Evolutionary conservation across 305 asterid species (phyloP).

Genomic region (Fraxinus sp.): DNA sequence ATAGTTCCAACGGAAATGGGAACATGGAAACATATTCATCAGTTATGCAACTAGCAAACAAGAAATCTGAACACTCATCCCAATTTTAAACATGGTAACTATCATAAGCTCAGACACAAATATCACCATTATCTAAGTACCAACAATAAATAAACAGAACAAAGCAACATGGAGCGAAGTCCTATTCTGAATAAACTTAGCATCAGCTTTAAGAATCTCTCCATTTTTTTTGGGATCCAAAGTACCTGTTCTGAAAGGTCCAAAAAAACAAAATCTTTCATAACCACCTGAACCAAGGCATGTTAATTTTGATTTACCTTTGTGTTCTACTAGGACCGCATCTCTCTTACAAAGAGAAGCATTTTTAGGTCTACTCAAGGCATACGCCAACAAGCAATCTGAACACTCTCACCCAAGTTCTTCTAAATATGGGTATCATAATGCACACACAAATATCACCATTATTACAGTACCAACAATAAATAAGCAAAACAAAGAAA

Average conservation of each 20-base stretch:
- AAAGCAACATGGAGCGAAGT: background rate
- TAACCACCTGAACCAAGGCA: background rate
- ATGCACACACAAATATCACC: background rate
- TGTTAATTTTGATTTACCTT: background rate
- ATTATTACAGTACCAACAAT: background rate
- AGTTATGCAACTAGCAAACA: background rate
- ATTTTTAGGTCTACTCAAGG: background rate
- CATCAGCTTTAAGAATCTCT: background rate
- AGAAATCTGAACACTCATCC: background rate
- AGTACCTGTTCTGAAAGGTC: background rate
- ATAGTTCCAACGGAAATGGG: background rate
- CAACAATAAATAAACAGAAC: background rate
- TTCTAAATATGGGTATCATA: background rate
- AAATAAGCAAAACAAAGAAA: background rate
- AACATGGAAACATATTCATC: conserved; percentile 1
- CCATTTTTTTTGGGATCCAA: background rate
- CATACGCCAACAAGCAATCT: background rate
- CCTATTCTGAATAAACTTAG: background rate
- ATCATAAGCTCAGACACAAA: background rate
- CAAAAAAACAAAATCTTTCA: background rate
- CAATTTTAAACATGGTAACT: background rate
- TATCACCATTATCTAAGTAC: background rate
- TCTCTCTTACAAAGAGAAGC: background rate
- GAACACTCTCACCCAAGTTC: background rate
- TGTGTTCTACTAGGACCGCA: background rate